Base-by-base conservation (phyloP, 495 filamentous ascomycete species). In the Aspergillus incahuasiensis region DNA sequence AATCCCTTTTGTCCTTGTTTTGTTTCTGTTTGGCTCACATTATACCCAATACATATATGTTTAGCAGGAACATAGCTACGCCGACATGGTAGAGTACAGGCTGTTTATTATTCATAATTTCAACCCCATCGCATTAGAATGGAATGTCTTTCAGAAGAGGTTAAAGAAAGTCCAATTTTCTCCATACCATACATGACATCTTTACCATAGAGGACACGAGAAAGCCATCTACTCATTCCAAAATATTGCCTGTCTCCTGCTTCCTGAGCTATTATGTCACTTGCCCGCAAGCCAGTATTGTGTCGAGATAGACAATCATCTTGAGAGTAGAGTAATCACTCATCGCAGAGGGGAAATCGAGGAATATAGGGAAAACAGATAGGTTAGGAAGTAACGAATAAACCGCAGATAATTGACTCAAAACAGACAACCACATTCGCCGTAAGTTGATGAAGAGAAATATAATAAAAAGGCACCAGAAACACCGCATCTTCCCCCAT, bases 401-500 rank as follows among this genome's bases (percentile, higher is more conserved):
- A 56, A 44, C 56, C 44, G 56, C 59, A 60, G 57, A 63, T 61
- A 59, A 63, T 62, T 48, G 47, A 61, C 55, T 34, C 25, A 45
- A 28, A 58, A 62, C 45, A 57, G 16, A 55, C 28, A 65, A 65
- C 61, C 63, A 63, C 57, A 16, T 59, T 66, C 62, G 64, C 59
- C 59, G 55, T 55, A 63, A 60, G 44, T 62, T 62, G 32, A 57
- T 55, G 43, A 24, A 60, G 54, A 62, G 55, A 60, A 58, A 67
- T 53, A 58, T 48, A 66, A 48, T 54, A 53, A 66, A 61, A 68
- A 68, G 68, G 70, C 74, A 73, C 73, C 75, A 68, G 63, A 62
- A 75, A 76, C 73, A 76, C 74, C 73, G 62, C 64, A 68, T 68
- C 70, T 68, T 76, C 72, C 68, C 64, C 61, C 65, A 35, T 65